These are phyloP conservation scores for Fragosphaeria purpurea DNA, from an alignment of 2,329 filamentous ascomycete species.

Conservation along the genomic window DNA sequence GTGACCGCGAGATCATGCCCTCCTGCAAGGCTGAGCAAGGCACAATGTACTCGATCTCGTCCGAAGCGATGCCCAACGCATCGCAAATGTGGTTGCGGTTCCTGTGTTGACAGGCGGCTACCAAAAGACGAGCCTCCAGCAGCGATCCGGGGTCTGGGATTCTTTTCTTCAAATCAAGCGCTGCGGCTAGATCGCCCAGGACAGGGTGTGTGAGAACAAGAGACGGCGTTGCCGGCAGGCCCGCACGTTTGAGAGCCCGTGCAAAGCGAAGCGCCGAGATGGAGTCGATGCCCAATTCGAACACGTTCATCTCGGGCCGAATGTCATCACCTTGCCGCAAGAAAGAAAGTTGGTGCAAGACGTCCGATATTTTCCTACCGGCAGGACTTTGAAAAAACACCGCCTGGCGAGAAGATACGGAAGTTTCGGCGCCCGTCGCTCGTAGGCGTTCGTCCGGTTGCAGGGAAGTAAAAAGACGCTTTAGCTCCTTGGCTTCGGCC, in stretches of 20 bases:
- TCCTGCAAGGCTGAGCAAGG: constrained; percentile 82
- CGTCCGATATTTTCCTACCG: constrained; percentile 8
- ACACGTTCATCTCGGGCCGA: constrained; percentile 57
- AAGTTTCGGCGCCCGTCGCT: constrained; percentile 38
- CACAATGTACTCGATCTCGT: constrained; percentile 59
- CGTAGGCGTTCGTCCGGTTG: constrained; percentile 51
- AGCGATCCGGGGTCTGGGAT: constrained; percentile 15
- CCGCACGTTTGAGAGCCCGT: constrained; percentile 49
- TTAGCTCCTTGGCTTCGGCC: constrained; percentile 63
- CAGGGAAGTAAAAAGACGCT: constrained; percentile 53
- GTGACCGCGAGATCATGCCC: constrained; percentile 67
- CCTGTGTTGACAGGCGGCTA: constrained; percentile 55
- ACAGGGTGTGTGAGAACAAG: constrained; percentile 54
- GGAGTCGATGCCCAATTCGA: constrained; percentile 80
- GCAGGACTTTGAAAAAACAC: neutral
- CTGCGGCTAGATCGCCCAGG: constrained; percentile 35
- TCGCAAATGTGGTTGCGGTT: constrained; percentile 43
- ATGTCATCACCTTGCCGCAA: constrained; percentile 27
- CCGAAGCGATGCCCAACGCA: constrained; percentile 37
- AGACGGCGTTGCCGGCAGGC: constrained; percentile 56
- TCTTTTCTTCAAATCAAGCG: constrained; percentile 18
- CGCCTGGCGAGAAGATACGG: constrained; percentile 4
- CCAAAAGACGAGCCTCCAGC: constrained; percentile 45
- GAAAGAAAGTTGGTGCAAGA: constrained; percentile 44
- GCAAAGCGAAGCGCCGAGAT: constrained; percentile 70